Evolutionary conservation across 352 stramenopile genomes (phyloP).

Genomic region (Pythium oligandrum): DNA sequence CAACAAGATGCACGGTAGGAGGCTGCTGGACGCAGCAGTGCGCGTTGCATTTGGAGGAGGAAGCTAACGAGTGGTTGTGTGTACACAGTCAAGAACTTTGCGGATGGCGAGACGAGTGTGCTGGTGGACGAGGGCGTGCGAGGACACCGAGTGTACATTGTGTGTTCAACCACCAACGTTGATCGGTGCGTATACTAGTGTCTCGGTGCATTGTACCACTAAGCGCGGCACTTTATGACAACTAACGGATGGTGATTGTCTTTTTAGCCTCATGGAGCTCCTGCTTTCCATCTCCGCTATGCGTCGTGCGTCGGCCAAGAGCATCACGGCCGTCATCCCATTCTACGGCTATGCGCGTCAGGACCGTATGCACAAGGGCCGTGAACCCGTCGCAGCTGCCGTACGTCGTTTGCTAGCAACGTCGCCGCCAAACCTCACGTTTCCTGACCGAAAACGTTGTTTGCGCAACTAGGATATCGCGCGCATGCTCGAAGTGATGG

Average conservation of each 20-base stretch:
- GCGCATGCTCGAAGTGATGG: conserved; percentile 88
- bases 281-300: conserved; percentile 81
- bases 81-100: conserved; percentile 65
- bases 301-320: conserved; percentile 79
- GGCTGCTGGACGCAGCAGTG: background rate
- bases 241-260: background rate
- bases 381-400: conserved; percentile 74
- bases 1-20: conserved; percentile 64
- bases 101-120: conserved; percentile 80
- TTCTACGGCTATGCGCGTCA: conserved; percentile 87
- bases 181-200: conserved; percentile 44
- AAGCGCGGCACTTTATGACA: too few relatives aligned
- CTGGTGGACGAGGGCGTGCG: conserved; percentile 73
- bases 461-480: conserved; percentile 52
- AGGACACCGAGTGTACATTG: conserved; percentile 82
- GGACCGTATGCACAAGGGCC: conserved; percentile 81
- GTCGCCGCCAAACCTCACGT: too few relatives aligned
- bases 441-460: too few relatives aligned
- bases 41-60: background rate
- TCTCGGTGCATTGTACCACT: too few relatives aligned
- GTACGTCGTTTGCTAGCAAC: conserved; percentile 14
- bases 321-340: conserved; percentile 83
- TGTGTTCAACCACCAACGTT: conserved; percentile 82
- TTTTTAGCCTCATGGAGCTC: conserved; percentile 73
- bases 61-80: background rate